Percentiles rank a stretch among this genome's conserved stretches.
Conservation (phyloP, 345 rosid species). For the Lenwebbia sp. region DNA sequence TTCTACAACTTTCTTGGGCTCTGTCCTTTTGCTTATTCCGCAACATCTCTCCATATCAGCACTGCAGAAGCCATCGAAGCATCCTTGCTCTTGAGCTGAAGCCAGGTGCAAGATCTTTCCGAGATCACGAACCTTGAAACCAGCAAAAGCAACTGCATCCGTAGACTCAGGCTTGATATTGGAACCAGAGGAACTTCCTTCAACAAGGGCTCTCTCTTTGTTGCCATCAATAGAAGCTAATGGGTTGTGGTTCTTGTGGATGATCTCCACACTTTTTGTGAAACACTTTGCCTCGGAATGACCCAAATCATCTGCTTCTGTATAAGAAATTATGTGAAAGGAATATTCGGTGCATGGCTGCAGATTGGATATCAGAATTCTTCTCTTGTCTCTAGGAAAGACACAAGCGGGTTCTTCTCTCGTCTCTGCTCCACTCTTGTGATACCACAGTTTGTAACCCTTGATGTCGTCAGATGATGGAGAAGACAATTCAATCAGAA, state of each 20-base stretch:
- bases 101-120: slow-evolving; percentile 57
- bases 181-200: slow-evolving; percentile 29
- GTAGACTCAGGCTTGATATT: slow-evolving; percentile 17
- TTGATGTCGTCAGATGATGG: slow-evolving; percentile 31
- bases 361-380: slow-evolving; percentile 71
- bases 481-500: slow-evolving; percentile 51
- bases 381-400: slow-evolving; percentile 58
- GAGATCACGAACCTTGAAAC: slow-evolving; percentile 68
- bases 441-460: slow-evolving; percentile 93
- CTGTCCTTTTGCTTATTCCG: slow-evolving; percentile 23
- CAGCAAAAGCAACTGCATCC: slow-evolving; percentile 25
- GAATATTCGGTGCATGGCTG: slow-evolving; percentile 81
- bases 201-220: slow-evolving; percentile 18
- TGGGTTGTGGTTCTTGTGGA: slow-evolving; percentile 31
- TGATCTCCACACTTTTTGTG: slow-evolving; percentile 55
- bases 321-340: slow-evolving; percentile 48
- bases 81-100: slow-evolving; percentile 67
- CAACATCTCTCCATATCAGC: slow-evolving; percentile 49
- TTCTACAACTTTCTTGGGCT: slow-evolving; percentile 20
- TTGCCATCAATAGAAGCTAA: slow-evolving; percentile 9
- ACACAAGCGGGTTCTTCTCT: slow-evolving; percentile 43
- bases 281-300: slow-evolving; percentile 65
- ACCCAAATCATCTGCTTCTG: slow-evolving; percentile 44
- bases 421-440: slow-evolving; percentile 56
- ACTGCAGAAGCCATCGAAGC: slow-evolving; percentile 53